Conservation (phyloP, 2,329 filamentous ascomycete species). For the Stagonosporopsis rhizophila region DNA sequence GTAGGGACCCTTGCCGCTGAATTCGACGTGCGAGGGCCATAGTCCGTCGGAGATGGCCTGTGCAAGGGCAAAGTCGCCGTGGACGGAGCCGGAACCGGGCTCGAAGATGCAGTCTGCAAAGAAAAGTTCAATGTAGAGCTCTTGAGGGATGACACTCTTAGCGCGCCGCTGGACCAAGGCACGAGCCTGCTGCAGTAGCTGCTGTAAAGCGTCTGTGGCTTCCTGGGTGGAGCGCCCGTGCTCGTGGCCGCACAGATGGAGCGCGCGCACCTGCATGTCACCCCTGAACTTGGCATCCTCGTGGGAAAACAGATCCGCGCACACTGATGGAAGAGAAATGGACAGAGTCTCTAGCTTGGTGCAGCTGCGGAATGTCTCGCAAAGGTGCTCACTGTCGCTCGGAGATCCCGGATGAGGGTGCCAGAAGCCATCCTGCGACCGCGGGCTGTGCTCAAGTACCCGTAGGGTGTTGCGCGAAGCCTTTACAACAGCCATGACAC, state of each 20-base stretch:
- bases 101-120: conserved; percentile 61
- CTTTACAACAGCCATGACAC: conserved; percentile 61
- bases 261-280: conserved; percentile 59
- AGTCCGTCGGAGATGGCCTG: conserved; percentile 50
- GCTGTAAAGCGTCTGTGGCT: conserved; percentile 48
- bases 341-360: conserved; percentile 58
- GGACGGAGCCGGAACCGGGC: conserved; percentile 54
- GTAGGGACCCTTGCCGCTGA: conserved; percentile 57
- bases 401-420: conserved; percentile 58
- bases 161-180: conserved; percentile 50
- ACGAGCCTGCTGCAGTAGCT: conserved; percentile 52
- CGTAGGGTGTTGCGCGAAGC: conserved; percentile 57
- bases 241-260: conserved; percentile 55
- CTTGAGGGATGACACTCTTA: conserved; percentile 45
- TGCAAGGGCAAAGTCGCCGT: conserved; percentile 57
- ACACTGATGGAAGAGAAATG: conserved; percentile 58
- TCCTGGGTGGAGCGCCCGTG: conserved; percentile 46
- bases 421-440: conserved; percentile 60
- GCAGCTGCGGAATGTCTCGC: conserved; percentile 55
- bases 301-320: conserved; percentile 56
- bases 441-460: conserved; percentile 62
- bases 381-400: conserved; percentile 56
- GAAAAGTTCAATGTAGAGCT: conserved; percentile 58
- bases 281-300: conserved; percentile 54
- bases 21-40: conserved; percentile 50